These are phyloP conservation scores for Saccharomyces hybrid DNA, from an alignment of 1,139 yeast species.

Conservation along the genomic window DNA sequence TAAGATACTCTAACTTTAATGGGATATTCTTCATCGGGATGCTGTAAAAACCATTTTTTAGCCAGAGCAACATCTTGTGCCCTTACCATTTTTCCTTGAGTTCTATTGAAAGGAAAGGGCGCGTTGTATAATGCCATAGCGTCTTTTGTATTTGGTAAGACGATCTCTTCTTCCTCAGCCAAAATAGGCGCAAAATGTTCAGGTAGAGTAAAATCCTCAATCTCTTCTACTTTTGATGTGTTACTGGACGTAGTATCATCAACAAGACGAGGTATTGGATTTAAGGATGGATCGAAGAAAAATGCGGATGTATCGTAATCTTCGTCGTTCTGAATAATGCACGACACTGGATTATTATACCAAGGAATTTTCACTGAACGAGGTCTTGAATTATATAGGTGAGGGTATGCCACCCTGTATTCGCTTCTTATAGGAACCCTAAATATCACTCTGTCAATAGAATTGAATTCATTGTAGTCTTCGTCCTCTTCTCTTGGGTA, in stretches of 20 bases:
- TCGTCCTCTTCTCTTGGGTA: conserved; percentile 63
- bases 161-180: conserved; percentile 35
- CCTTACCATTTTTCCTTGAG: conserved; percentile 63
- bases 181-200: conserved; percentile 43
- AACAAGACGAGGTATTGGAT: conserved; percentile 56
- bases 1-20: conserved; percentile 78
- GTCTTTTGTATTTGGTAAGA: conserved; percentile 45
- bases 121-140: conserved; percentile 63
- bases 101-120: conserved; percentile 78
- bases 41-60: conserved; percentile 75
- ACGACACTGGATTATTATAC: conserved; percentile 56
- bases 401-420: conserved; percentile 80
- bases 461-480: conserved; percentile 83
- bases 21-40: conserved; percentile 52
- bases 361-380: conserved; percentile 61
- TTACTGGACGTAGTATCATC: no score
- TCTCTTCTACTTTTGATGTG: no score
- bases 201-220: no score
- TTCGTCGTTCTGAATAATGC: conserved; percentile 38
- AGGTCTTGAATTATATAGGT: conserved; percentile 72
- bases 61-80: conserved; percentile 87
- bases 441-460: conserved; percentile 79
- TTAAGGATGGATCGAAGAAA: conserved; percentile 44
- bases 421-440: conserved; percentile 73
- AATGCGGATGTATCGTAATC: conserved; percentile 53